A percentile compares a stretch with the other conserved stretches of the same genome.
Evolutionary conservation across 306 rosid species (phyloP).

Genomic region (Sophora flavescens): DNA sequence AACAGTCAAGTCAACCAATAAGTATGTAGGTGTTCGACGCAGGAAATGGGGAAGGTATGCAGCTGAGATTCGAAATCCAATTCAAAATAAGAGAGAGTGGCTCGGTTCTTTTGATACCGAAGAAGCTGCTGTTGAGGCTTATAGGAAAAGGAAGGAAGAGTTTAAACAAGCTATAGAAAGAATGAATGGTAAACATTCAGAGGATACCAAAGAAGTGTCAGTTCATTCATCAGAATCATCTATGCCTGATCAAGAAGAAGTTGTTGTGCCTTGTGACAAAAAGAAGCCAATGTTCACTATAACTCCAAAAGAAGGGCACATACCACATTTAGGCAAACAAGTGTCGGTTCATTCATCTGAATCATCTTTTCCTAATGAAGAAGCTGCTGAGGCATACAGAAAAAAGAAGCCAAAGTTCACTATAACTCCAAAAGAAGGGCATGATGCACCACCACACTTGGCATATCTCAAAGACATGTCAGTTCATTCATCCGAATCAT

Average conservation of each 20-base stretch:
- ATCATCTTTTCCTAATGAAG: conserved; percentile 51
- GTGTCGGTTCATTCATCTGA: conserved; percentile 48
- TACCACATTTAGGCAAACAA: no score
- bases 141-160: conserved; percentile 42
- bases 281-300: no score
- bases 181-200: conserved; percentile 3
- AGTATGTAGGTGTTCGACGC: conserved; percentile 58
- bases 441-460: no score
- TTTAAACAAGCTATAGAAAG: not conserved
- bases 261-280: no score
- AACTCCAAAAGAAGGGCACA: no score
- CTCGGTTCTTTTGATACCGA: conserved; percentile 62
- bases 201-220: not conserved
- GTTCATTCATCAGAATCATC: conserved; percentile 58
- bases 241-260: conserved; percentile 36
- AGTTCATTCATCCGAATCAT: conserved; percentile 55
- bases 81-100: conserved; percentile 51
- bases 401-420: no score
- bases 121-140: conserved; percentile 57
- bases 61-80: conserved; percentile 64
- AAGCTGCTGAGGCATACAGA: no score
- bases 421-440: no score
- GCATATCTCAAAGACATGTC: not conserved
- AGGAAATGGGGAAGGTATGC: conserved; percentile 64
- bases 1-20: not conserved